phyloP scores from a whole-genome alignment of 192 early-diverging fungal genomes.

The Glomus cerebriforme region DNA sequence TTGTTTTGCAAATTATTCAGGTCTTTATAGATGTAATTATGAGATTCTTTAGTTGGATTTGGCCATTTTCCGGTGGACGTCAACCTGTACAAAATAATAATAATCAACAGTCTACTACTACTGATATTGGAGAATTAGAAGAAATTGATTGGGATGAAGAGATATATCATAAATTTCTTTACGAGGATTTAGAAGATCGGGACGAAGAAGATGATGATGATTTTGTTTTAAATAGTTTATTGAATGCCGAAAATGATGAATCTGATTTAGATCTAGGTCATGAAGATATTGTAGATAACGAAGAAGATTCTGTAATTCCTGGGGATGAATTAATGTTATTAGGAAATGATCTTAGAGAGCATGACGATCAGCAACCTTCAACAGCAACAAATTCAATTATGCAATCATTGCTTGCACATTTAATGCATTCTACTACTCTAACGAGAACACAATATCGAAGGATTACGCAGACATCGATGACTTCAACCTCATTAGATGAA shows the following conservation, averaged over 20 bases:
- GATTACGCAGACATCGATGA: constrained; percentile 1
- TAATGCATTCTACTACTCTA: constrained; percentile 25
- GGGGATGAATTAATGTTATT: constrained; percentile 17
- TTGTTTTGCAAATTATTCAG: constrained; percentile 14
- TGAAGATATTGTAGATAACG: neutral
- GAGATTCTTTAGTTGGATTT: neutral
- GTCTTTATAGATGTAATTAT: neutral
- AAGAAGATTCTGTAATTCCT: neutral
- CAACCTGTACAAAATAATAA: neutral
- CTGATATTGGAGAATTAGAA: neutral
- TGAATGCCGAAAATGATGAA: neutral
- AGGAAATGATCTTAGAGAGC: constrained; percentile 32
- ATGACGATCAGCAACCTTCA: neutral
- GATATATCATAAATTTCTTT: constrained; percentile 24
- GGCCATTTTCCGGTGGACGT: neutral
- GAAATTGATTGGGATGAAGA: constrained; percentile 28
- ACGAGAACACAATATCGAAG: constrained; percentile 25
- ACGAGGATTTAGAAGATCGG: constrained; percentile 16
- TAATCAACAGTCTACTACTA: neutral
- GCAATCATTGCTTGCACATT: constrained; percentile 29
- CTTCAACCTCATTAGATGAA: constrained; percentile 15
- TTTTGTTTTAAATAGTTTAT: neutral
- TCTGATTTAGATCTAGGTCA: neutral
- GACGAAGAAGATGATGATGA: constrained; percentile 29
- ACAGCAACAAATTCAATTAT: constrained; percentile 5